Percentiles rank a stretch among this genome's conserved stretches.
Conservation (phyloP, 768 basidiomycete species). For the Holtermanniella nyarrowii region DNA sequence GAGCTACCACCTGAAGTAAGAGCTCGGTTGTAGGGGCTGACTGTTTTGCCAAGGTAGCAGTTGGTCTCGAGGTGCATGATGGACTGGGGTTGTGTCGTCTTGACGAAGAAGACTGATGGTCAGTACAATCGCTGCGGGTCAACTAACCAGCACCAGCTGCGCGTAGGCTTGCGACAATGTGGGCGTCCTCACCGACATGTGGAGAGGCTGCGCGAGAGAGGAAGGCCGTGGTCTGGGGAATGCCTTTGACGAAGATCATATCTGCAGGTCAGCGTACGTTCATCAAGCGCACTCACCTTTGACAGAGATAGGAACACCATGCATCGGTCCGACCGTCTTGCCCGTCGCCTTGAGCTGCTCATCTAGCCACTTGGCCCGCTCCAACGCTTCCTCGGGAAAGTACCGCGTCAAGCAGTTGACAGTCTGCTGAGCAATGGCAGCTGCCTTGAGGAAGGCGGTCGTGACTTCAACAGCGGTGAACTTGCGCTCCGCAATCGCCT, state of each 20-base stretch:
- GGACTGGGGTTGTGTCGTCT: conserved; percentile 16
- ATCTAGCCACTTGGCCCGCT: conserved; percentile 8
- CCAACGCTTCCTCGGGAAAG: conserved; percentile 4
- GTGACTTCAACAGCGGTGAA: conserved; percentile 43
- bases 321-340: conserved; percentile 9
- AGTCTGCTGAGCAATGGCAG: conserved; percentile 36
- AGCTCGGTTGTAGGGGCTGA: conserved; percentile 12
- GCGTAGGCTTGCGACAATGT: conserved; percentile 2
- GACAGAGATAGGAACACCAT: conserved; percentile 12
- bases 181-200: conserved; percentile 1
- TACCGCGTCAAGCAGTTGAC: conserved; percentile 26
- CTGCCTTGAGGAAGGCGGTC: conserved; percentile 42
- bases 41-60: conserved; percentile 7
- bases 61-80: conserved; percentile 19
- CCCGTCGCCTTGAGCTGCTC: conserved; percentile 1
- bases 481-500: conserved; percentile 31
- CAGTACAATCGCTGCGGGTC: not conserved
- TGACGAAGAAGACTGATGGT: conserved; percentile 12
- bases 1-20: conserved; percentile 14
- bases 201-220: not conserved
- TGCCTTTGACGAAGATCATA: not conserved
- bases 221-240: not conserved
- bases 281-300: conserved; percentile 4
- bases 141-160: conserved; percentile 11
- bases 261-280: not conserved